Base-by-base conservation (phyloP, 441 rosid genomes). In the Erodium texanum region DNA sequence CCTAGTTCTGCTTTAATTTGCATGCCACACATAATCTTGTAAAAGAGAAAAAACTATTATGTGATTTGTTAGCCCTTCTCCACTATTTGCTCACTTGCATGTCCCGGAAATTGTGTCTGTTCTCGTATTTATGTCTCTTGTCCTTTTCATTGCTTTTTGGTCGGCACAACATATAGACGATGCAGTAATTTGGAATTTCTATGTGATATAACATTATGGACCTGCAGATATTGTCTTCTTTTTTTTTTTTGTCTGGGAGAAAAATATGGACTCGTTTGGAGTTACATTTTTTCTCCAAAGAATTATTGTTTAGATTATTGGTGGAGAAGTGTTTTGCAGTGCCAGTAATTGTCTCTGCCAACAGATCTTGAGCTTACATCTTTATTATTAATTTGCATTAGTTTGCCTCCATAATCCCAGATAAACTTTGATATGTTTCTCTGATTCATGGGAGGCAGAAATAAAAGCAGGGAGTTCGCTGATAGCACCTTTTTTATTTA, bases 361-460 rank as follows among this genome's bases (percentile, higher is more conserved):
- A 41, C n/a, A 15, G 50, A 41, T 41, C 15, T 41, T 41, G 50
- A 41, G 50, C 50, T 1, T 2, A 41, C 50, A 41, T 41, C 50
- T 41, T 2, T 6, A 14, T n/a, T n/a, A 0, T 36, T 19, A 45
- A 34, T 16, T 52, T 38, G 34, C 36, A 14, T 20, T 22, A 63
- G 18, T 15, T 45, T 66, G 82, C 82, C 82, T 80, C 73, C 82
- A 71, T 83, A 78, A 81, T 81, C 82, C 82, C 79, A 62, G 80
- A 68, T 79, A 72, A 70, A 67, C 68, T 38, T 72, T 32, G 7
- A 64, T 66, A 71, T 76, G 66, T 54, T 77, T 73, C 54, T 74
- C 79, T 74, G 87, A 81, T 81, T 81, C 87, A 76, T 73, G 71
- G 73, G 74, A 76, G 86, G 79, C 78, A 71, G 32, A 71, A 23